Evolutionary conservation across 2,329 filamentous ascomycete genomes (phyloP), one percentile per base, ranked within the genome.

Genomic region (Xylaria sp.): DNA sequence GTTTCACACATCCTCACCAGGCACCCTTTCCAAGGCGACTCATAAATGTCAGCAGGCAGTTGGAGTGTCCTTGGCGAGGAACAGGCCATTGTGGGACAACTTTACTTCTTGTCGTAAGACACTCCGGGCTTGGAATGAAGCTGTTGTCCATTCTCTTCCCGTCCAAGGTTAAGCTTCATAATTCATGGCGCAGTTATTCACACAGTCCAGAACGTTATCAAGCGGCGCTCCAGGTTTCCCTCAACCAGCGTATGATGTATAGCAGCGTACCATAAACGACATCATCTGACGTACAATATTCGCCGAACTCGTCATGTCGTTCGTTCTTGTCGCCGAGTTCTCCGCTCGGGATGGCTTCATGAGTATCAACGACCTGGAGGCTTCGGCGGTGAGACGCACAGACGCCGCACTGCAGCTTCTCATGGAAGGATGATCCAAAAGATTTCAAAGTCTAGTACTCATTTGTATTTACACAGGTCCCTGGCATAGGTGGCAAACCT

Each of bases 401-500:
- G 56, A 46, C 56, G 56, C 13, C 20, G 39, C 23, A n/a, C 3
- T 31, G 39, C 15, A 31, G 15, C 41, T 31, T 12, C 15, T 44
- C 15, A 46, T 6, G 25, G 39, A 23, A 44, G 31, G 39, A 31
- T 20, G 39, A 7, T 18, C 23, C 25, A 15, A 28, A 28, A 28
- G 28, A 28, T 28, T n/a, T n/a, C 25, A 28, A n/a, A 41, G 28
- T n/a, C 31, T 23, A 31, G 13, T 46, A 44, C 7, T 58, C 31
- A 20, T 55, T 20, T 28, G 39, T n/a, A 28, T 58, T 58, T 46
- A 46, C 56, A 58, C 37, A 28, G 46, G 23, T 46, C 56, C 37
- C 23, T n/a, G 15, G 39, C 56, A 31, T 58, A 20, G 20, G 23
- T 58, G 56, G 39, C 56, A 58, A 31, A 46, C 56, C 39, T 46